Percentiles rank a stretch among this genome's conserved stretches.
phyloP scores from a whole-genome alignment of 768 basidiomycete genomes.

The Pisolithus albus region DNA sequence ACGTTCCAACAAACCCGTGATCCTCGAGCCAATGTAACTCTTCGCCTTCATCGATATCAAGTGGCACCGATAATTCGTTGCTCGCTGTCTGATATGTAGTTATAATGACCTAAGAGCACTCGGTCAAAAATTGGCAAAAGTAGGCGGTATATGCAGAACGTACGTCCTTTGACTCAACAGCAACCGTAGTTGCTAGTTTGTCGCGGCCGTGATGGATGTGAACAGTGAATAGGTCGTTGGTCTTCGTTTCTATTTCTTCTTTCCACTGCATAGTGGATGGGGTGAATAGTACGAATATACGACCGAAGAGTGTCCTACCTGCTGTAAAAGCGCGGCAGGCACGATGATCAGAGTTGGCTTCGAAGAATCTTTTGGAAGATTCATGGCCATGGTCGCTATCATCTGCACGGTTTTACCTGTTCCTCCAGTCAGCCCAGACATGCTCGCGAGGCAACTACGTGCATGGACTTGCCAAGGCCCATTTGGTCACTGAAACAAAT shows the following conservation, averaged over 20 bases:
- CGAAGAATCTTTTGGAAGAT: slow-evolving; percentile 46
- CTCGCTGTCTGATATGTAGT: slow-evolving; percentile 75
- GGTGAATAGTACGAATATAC: not conserved
- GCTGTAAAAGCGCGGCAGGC: slow-evolving; percentile 66
- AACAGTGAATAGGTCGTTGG: slow-evolving; percentile 53
- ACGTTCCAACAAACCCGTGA: slow-evolving; percentile 38
- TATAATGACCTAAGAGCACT: slow-evolving; percentile 48
- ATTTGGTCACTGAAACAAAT: slow-evolving; percentile 50
- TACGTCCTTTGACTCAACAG: slow-evolving; percentile 50
- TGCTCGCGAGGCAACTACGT: not conserved
- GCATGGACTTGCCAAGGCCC: slow-evolving; percentile 42
- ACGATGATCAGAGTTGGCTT: slow-evolving; percentile 66
- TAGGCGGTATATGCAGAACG: slow-evolving; percentile 5
- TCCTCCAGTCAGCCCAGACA: not conserved
- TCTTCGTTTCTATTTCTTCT: slow-evolving; percentile 64
- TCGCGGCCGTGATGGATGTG: slow-evolving; percentile 69
- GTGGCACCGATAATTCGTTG: slow-evolving; percentile 49
- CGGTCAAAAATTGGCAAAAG: not conserved
- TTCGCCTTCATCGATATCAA: slow-evolving; percentile 39
- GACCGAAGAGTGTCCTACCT: slow-evolving; percentile 33
- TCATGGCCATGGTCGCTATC: slow-evolving; percentile 72
- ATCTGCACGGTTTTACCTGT: slow-evolving; percentile 69
- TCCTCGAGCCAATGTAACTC: slow-evolving; percentile 42
- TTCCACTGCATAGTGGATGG: slow-evolving; percentile 46
- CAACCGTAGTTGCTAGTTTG: slow-evolving; percentile 49